phyloP scores from a whole-genome alignment of 257 asterid species.

The Solanum dulcamara region DNA sequence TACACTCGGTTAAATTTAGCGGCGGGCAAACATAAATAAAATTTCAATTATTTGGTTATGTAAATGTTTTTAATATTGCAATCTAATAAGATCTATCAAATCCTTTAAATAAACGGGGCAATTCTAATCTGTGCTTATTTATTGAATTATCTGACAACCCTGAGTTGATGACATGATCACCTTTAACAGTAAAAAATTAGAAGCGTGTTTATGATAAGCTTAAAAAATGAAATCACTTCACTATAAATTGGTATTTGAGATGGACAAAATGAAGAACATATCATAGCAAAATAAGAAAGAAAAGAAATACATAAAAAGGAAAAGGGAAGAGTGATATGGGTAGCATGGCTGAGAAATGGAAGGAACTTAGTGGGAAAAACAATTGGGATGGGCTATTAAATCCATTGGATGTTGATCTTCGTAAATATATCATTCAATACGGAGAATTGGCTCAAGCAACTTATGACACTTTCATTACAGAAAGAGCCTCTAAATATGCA shows the following conservation, averaged over 20 bases:
- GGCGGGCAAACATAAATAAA: neutral
- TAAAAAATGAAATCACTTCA: neutral
- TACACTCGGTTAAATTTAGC: neutral
- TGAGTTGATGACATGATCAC: neutral
- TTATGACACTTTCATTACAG: slow-evolving; percentile 58
- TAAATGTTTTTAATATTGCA: neutral
- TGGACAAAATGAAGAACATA: neutral
- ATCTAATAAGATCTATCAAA: neutral
- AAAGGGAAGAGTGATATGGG: neutral
- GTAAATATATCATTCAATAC: slow-evolving; percentile 53
- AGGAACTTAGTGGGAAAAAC: slow-evolving; percentile 42
- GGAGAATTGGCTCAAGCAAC: slow-evolving; percentile 69
- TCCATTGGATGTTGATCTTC: slow-evolving; percentile 61
- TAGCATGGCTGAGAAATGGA: slow-evolving; percentile 45
- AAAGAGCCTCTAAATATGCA: slow-evolving; percentile 53
- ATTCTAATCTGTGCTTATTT: neutral
- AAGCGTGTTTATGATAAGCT: neutral
- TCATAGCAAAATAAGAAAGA: neutral
- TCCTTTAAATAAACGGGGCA: neutral
- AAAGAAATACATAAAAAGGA: neutral
- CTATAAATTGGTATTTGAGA: neutral
- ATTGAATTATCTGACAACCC: neutral
- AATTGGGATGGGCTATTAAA: slow-evolving; percentile 59
- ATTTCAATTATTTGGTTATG: neutral
- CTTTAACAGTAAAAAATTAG: neutral